Evolutionary conservation across 1,139 yeast species (phyloP).

Genomic region (Sugiyamaella grinbergsii): DNA sequence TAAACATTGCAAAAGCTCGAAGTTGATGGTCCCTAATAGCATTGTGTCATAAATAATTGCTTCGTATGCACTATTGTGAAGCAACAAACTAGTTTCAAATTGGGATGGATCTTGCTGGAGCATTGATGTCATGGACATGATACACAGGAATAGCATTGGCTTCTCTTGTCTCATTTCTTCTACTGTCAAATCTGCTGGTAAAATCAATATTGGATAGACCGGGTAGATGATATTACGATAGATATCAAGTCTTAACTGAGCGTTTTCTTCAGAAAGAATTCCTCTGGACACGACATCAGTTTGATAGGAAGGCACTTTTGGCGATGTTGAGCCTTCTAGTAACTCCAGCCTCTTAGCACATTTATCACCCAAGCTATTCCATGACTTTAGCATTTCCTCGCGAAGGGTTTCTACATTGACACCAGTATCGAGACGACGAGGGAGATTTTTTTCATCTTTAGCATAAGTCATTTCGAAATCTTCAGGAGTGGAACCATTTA

Average conservation of each 20-base stretch:
- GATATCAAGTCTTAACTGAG: slow-evolving; percentile 35
- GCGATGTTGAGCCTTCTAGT: slow-evolving; percentile 28
- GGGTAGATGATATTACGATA: slow-evolving; percentile 38
- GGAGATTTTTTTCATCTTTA: slow-evolving; percentile 3
- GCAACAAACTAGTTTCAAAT: slow-evolving; percentile 46
- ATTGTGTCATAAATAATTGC: slow-evolving; percentile 63
- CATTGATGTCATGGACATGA: slow-evolving; percentile 63
- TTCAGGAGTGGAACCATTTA: slow-evolving; percentile 30
- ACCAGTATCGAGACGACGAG: slow-evolving; percentile 27
- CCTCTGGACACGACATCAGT: slow-evolving; percentile 42
- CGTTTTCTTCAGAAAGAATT: slow-evolving; percentile 40
- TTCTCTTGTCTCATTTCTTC: slow-evolving; percentile 52
- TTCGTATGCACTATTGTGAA: slow-evolving; percentile 63
- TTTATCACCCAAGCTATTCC: slow-evolving; percentile 38
- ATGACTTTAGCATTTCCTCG: slow-evolving; percentile 38
- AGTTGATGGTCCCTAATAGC: slow-evolving; percentile 69
- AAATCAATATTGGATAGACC: slow-evolving; percentile 55
- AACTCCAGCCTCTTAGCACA: slow-evolving; percentile 34
- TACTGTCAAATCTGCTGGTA: slow-evolving; percentile 50
- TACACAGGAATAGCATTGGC: slow-evolving; percentile 64
- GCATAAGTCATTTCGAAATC: slow-evolving; percentile 23
- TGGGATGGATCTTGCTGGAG: slow-evolving; percentile 44
- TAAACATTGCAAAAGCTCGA: slow-evolving; percentile 66
- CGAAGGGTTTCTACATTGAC: slow-evolving; percentile 34
- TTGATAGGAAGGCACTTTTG: slow-evolving; percentile 34